Conservation (phyloP, 495 filamentous ascomycete genomes). For the Lasiosphaeria hispida region DNA sequence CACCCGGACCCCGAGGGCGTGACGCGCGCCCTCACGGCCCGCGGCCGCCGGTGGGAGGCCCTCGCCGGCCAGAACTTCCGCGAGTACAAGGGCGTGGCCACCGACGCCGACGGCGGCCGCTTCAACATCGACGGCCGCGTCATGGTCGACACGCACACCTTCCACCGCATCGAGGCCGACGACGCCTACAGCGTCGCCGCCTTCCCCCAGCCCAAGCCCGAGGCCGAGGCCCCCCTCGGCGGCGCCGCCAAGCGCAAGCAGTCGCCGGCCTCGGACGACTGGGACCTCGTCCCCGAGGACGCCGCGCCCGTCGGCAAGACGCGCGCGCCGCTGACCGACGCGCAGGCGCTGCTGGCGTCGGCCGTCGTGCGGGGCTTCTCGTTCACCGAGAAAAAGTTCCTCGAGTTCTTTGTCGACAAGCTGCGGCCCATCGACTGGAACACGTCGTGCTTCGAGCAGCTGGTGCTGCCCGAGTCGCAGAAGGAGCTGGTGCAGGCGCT, state of each 20-base stretch:
- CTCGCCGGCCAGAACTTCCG: conserved; percentile 36
- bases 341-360: conserved; percentile 27
- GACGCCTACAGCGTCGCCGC: conserved; percentile 4
- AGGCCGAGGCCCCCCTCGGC: too few species aligned
- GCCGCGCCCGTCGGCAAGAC: neutral
- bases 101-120: conserved; percentile 36
- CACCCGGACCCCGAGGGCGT: conserved; percentile 43
- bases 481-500: conserved; percentile 80
- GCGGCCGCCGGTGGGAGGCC: conserved; percentile 43
- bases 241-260: conserved; percentile 15
- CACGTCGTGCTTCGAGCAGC: conserved; percentile 68
- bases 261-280: neutral
- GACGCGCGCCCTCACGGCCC: conserved; percentile 30
- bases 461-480: conserved; percentile 72
- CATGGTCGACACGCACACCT: conserved; percentile 18
- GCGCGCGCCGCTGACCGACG: conserved; percentile 12
- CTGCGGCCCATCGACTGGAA: conserved; percentile 67
- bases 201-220: neutral
- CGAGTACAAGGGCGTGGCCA: conserved; percentile 31
- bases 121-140: conserved; percentile 17
- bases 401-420: conserved; percentile 71
- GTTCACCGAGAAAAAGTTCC: conserved; percentile 81
- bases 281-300: conserved; percentile 12
- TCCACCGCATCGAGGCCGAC: conserved; percentile 15
- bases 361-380: conserved; percentile 64